These are phyloP conservation scores for Dichotomopilus funicola DNA, from an alignment of 2,329 filamentous ascomycete species.

Conservation along the genomic window DNA sequence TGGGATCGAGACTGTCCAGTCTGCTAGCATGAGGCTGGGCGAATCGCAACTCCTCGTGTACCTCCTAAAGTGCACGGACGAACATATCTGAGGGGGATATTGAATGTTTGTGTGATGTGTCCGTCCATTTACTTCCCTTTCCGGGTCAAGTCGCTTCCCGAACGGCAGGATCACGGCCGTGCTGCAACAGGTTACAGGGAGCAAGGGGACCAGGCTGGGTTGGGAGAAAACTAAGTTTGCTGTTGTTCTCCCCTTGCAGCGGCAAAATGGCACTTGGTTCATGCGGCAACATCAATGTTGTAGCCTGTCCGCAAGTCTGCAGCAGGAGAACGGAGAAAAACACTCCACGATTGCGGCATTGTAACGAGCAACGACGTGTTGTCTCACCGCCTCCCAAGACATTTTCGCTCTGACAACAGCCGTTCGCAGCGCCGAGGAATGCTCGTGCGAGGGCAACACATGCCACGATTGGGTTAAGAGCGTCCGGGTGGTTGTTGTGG, in stretches of 20 bases:
- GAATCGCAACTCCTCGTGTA: too few species aligned
- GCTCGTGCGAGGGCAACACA: neutral
- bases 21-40: too few species aligned
- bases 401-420: too few species aligned
- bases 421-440: neutral
- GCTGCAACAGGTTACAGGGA: neutral
- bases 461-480: conserved; percentile 12
- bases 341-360: conserved; percentile 19
- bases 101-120: neutral
- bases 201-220: neutral
- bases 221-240: conserved; percentile 4
- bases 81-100: too few species aligned
- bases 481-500: neutral
- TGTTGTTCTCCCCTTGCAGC: conserved; percentile 11
- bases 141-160: conserved; percentile 11
- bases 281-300: conserved; percentile 14
- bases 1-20: too few species aligned
- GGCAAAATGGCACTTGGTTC: conserved; percentile 18
- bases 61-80: too few species aligned
- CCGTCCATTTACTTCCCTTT: neutral
- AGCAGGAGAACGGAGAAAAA: conserved; percentile 4
- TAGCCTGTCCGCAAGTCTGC: neutral
- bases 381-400: conserved; percentile 6
- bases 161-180: conserved; percentile 12
- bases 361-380: neutral